These are phyloP conservation scores for Aquilaria malaccensis DNA, from an alignment of 345 rosid genomes.

Conservation along the genomic window DNA sequence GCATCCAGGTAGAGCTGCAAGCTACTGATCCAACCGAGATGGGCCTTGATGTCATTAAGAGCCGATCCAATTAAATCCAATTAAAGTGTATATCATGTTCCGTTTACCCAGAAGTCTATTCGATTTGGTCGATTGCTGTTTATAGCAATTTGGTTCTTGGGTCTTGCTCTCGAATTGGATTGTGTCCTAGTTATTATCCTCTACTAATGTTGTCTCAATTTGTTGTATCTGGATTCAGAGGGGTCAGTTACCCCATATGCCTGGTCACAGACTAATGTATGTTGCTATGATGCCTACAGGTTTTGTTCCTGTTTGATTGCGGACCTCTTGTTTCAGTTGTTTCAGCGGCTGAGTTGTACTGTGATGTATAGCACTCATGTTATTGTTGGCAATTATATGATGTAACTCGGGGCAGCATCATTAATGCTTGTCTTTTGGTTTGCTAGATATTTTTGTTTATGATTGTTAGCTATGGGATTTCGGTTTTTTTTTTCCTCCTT, in stretches of 20 bases:
- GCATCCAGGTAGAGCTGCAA: slow-evolving; percentile 61
- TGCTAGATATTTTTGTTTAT: too few species aligned
- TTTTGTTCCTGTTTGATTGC: neutral
- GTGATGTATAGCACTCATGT: too few species aligned
- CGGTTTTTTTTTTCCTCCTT: too few species aligned
- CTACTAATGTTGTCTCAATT: slow-evolving; percentile 11
- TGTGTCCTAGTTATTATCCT: slow-evolving; percentile 10
- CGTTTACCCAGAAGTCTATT: slow-evolving; percentile 14
- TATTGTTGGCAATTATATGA: too few species aligned
- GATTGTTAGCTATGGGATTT: too few species aligned
- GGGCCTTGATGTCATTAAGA: slow-evolving; percentile 60
- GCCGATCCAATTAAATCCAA: slow-evolving; percentile 35
- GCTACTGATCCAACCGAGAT: slow-evolving; percentile 71
- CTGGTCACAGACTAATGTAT: slow-evolving; percentile 20
- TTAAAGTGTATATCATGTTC: slow-evolving; percentile 1
- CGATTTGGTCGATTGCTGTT: slow-evolving; percentile 18
- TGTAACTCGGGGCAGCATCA: too few species aligned
- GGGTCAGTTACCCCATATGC: slow-evolving; percentile 18
- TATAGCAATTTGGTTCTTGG: slow-evolving; percentile 19
- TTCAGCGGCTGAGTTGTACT: too few species aligned
- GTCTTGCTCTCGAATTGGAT: slow-evolving; percentile 19
- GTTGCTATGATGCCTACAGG: slow-evolving; percentile 6
- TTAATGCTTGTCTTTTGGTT: too few species aligned
- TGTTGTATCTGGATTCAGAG: slow-evolving; percentile 21
- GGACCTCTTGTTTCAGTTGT: too few species aligned